Percentiles rank a stretch among this genome's conserved stretches.
phyloP scores from a whole-genome alignment of 1,284 basidiomycete species.

The Bondarzewia mesenterica region DNA sequence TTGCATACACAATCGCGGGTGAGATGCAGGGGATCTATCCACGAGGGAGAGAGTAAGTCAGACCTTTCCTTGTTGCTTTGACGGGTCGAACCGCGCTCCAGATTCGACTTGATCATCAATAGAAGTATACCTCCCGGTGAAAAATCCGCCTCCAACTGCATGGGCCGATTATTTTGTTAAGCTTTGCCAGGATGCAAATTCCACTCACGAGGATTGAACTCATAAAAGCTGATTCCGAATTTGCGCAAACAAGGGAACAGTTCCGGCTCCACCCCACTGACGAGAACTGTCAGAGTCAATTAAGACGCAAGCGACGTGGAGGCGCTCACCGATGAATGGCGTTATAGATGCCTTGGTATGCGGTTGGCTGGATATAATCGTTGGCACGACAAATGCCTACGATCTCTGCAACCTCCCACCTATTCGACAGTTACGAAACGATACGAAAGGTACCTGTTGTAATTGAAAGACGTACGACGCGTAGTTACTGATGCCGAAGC shows the following conservation, averaged over 20 bases:
- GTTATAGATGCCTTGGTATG: constrained; percentile 63
- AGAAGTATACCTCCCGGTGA: constrained; percentile 26
- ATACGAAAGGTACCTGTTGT: background rate
- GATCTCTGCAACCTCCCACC: constrained; percentile 60
- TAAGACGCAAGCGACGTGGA: too few species aligned
- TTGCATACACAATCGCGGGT: constrained; percentile 1
- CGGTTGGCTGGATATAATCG: constrained; percentile 54
- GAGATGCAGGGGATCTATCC: background rate
- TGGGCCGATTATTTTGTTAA: background rate
- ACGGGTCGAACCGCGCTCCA: constrained; percentile 32
- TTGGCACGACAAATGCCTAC: constrained; percentile 47
- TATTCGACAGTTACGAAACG: constrained; percentile 6
- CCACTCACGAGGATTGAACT: constrained; percentile 39
- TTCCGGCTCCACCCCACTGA: constrained; percentile 43
- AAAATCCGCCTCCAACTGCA: constrained; percentile 30
- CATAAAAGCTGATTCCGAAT: constrained; percentile 54
- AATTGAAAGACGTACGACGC: constrained; percentile 22
- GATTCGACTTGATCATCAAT: constrained; percentile 23
- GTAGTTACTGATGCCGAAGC: constrained; percentile 48
- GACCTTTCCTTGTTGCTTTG: constrained; percentile 23
- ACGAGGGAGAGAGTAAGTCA: background rate
- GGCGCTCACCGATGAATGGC: constrained; percentile 37
- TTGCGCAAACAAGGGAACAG: constrained; percentile 58
- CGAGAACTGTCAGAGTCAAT: background rate
- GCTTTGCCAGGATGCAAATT: background rate